A percentile compares a stretch with the other conserved stretches of the same genome.
Conservation (phyloP, 2,329 filamentous ascomycete species). For the Colletotrichum costaricense region DNA sequence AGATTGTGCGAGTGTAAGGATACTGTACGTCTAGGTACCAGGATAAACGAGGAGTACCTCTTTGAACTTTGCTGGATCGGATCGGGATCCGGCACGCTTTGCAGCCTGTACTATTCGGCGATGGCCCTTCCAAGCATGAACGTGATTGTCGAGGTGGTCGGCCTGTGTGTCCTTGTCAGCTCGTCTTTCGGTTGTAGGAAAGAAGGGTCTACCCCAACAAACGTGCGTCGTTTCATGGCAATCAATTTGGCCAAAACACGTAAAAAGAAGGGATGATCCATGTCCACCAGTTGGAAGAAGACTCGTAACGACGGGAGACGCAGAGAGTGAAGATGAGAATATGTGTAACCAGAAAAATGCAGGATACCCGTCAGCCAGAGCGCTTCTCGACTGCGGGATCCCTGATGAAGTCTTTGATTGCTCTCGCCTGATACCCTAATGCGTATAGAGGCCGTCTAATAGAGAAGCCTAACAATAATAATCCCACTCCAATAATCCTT, state of each 20-base stretch:
- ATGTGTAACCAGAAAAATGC: conserved; percentile 19
- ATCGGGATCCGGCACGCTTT: background rate
- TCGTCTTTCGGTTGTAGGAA: background rate
- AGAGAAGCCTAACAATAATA: conserved; percentile 16
- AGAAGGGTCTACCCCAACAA: conserved; percentile 21
- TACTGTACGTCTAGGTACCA: background rate
- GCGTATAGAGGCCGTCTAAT: conserved; percentile 26
- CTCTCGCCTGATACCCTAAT: conserved; percentile 32
- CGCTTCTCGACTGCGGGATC: conserved; percentile 31
- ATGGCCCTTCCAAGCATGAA: background rate
- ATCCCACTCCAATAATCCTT: conserved; percentile 13
- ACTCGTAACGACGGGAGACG: background rate
- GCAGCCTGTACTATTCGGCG: background rate
- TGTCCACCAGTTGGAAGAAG: background rate
- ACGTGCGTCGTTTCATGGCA: conserved; percentile 28
- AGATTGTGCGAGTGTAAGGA: background rate
- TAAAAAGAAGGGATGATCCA: conserved; percentile 16
- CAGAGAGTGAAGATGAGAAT: background rate
- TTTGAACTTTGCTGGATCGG: background rate
- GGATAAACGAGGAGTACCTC: background rate
- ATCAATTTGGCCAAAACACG: conserved; percentile 29
- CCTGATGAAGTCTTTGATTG: conserved; percentile 31
- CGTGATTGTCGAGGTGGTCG: conserved; percentile 2
- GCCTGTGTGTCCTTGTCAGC: conserved; percentile 23
- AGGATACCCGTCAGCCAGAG: conserved; percentile 28